Evolutionary conservation across 2,329 filamentous ascomycete genomes (phyloP).

Genomic region (Aspergillus tamarii): DNA sequence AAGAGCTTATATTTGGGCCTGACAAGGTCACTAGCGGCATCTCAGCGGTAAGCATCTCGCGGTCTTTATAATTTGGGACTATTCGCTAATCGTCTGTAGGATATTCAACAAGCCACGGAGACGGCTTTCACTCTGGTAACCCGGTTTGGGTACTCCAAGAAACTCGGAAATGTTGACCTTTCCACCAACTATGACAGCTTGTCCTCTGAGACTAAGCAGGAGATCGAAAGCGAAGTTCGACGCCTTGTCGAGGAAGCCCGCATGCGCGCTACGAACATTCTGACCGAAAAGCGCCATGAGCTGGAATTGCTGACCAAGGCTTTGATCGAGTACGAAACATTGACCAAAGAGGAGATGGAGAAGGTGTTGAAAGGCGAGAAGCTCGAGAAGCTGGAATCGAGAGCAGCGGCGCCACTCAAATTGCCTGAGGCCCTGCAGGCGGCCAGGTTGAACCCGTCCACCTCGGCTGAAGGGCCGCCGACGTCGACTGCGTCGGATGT

Average conservation of each 20-base stretch:
- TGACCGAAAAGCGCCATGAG: slow-evolving; percentile 77
- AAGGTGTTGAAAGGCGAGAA: slow-evolving; percentile 87
- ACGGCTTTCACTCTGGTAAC: slow-evolving; percentile 89
- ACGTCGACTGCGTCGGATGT: slow-evolving; percentile 26
- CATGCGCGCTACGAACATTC: slow-evolving; percentile 69
- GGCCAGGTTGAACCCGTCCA: slow-evolving; percentile 31
- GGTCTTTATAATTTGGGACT: neutral
- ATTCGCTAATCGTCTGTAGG: slow-evolving; percentile 53
- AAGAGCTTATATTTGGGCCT: slow-evolving; percentile 89
- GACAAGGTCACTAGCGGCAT: slow-evolving; percentile 91
- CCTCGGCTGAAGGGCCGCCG: slow-evolving; percentile 24
- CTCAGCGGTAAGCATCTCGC: slow-evolving; percentile 63
- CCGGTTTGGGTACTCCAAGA: slow-evolving; percentile 82
- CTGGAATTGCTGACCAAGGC: slow-evolving; percentile 87
- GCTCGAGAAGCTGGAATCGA: slow-evolving; percentile 67
- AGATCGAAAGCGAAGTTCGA: slow-evolving; percentile 88
- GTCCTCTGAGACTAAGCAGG: slow-evolving; percentile 81
- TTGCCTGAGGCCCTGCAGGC: slow-evolving; percentile 59
- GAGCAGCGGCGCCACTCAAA: slow-evolving; percentile 61
- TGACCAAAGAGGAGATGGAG: slow-evolving; percentile 86
- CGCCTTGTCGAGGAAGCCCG: slow-evolving; percentile 81
- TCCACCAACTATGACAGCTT: slow-evolving; percentile 77
- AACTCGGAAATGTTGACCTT: slow-evolving; percentile 88
- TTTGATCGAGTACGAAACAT: slow-evolving; percentile 89
- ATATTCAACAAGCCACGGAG: slow-evolving; percentile 79